Evolutionary conservation across 2,329 filamentous ascomycete species (phyloP), one percentile per base, ranked within the genome.

Genomic region (Fusarium sp.): DNA sequence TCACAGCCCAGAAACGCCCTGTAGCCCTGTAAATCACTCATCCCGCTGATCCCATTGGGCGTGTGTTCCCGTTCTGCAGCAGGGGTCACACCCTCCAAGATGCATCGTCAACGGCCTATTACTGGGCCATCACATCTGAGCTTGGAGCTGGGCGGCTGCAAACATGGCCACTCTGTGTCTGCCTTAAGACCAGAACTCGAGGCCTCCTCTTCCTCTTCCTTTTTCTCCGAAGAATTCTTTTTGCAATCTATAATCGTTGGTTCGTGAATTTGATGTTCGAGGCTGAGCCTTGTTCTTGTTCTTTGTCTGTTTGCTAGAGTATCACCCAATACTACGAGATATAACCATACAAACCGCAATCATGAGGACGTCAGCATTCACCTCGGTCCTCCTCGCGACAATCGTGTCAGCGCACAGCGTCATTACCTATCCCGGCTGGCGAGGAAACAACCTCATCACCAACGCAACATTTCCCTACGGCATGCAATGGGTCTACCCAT

Each of bases 401-500:
- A 73, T 91, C 77, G 85, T 86, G 72, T 85, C 87, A 39, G 91
- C 91, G n/a, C 94, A 97, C 81, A 93, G 89, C n/a, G 89, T 97
- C 80, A 92, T 97, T 81, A 91, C 92, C 72, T 97, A 97, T 80
- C 95, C 94, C 1, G 93, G 93, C 75, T 96, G 93, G 91, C 86
- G 95, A 88, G 95, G 94, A 74, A 92, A 97, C 85, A 97, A 94
- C 81, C 89, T 97, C 72, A 88, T 92, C 80, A 93, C 92, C 48
- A 97, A 94, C 81, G 90, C 90, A 6, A 91, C 89, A 2, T 96
- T 90, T 77, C 95, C 95, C 4, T 97, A 93, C 76, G 95, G 95
- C 84, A 96, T 96, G 93, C 93, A 97, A 85, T 98, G 95, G 95
- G 91, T 92, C 81, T 98, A 97, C 86, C 95, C 95, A 83, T 98